Evolutionary conservation across 2,329 filamentous ascomycete genomes (phyloP).

Genomic region (Blumeriella jaapii): DNA sequence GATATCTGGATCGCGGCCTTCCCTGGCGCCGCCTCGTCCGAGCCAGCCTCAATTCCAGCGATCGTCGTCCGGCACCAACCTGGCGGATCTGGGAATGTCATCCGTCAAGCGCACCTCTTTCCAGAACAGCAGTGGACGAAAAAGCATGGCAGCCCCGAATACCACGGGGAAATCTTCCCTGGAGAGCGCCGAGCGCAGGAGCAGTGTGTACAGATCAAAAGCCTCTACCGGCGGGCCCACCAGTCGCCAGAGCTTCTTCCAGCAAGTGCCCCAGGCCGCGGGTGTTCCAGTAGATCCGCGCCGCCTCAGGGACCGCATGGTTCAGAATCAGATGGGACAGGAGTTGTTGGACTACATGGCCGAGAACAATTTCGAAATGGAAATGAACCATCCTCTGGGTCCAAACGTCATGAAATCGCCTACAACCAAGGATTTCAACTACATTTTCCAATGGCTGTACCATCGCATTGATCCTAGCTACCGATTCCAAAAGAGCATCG

Average conservation of each 20-base stretch:
- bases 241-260: conserved; percentile 87
- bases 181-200: conserved; percentile 51
- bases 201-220: conserved; percentile 70
- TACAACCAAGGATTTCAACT: conserved; percentile 96
- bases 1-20: conserved; percentile 72
- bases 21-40: conserved; percentile 72
- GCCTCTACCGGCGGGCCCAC: conserved; percentile 56
- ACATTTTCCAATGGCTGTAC: conserved; percentile 97
- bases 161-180: conserved; percentile 22
- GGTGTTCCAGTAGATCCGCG: conserved; percentile 80
- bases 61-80: conserved; percentile 70
- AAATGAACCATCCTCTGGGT: conserved; percentile 90
- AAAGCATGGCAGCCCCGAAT: conserved; percentile 42
- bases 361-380: conserved; percentile 91
- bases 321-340: conserved; percentile 72
- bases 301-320: conserved; percentile 69
- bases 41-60: conserved; percentile 81
- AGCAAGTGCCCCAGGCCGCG: conserved; percentile 69
- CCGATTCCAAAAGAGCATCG: conserved; percentile 86
- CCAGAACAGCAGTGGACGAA: conserved; percentile 54
- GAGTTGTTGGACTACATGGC: conserved; percentile 87
- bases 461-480: conserved; percentile 91
- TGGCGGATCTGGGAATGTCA: conserved; percentile 68
- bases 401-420: conserved; percentile 87
- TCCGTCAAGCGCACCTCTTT: conserved; percentile 76